phyloP scores from a whole-genome alignment of 2,329 filamentous ascomycete species.

The Penicillium sp. region DNA sequence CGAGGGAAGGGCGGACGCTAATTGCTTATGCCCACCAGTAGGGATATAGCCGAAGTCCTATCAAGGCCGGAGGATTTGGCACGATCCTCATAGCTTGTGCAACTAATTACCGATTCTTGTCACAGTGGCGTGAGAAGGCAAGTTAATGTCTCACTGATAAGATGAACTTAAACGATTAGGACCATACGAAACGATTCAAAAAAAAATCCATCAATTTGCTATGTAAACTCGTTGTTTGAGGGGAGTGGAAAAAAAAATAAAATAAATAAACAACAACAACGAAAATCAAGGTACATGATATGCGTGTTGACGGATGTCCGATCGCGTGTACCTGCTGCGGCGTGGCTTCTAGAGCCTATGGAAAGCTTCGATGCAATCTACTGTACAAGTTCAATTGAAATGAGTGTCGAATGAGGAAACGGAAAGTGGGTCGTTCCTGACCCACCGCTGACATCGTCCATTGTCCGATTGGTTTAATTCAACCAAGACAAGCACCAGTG shows the following conservation, averaged over 20 bases:
- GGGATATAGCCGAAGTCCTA: neutral
- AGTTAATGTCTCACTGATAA: neutral
- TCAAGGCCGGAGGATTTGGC: neutral
- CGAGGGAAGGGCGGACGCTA: conserved; percentile 6
- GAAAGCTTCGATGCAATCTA: conserved; percentile 1
- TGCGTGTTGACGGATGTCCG: neutral
- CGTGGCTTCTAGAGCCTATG: conserved; percentile 7
- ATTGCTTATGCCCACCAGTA: neutral
- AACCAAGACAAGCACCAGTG: conserved; percentile 12
- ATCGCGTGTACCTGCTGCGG: conserved; percentile 6
- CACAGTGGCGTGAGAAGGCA: neutral
- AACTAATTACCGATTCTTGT: neutral
- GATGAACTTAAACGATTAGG: neutral
- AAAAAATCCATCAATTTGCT: neutral
- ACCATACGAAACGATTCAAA: no score
- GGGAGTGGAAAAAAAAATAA: neutral
- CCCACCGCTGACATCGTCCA: neutral
- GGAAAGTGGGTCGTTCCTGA: neutral
- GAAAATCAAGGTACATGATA: neutral
- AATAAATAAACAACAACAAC: no score
- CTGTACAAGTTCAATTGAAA: neutral
- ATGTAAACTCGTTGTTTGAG: neutral
- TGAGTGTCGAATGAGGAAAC: neutral
- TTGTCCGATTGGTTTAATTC: conserved; percentile 5
- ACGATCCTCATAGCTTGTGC: conserved; percentile 1